Base-by-base conservation (phyloP, 495 filamentous ascomycete species). In the Penicillium paradoxum region DNA sequence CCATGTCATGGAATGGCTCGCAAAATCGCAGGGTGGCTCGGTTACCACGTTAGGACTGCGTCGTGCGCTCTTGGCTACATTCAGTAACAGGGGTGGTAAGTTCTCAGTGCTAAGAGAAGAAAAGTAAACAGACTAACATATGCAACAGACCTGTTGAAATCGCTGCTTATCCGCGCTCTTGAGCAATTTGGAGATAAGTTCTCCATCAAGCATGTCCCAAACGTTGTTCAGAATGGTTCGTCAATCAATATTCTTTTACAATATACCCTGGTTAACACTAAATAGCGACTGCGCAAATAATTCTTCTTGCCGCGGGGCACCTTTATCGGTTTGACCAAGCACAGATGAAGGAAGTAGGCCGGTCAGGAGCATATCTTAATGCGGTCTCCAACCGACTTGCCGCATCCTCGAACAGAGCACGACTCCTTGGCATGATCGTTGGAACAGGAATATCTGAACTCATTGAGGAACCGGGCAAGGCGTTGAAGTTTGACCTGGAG, bases 361-460 rank as follows among this genome's bases (percentile, higher is more conserved):
- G 84, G 29, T 90, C 90, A 13, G 80, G 86, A 24, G 48, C 70
- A 2, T 93, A 90, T 67, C 74, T 92, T 6, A 88, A 80, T 55
- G 79, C 83, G 24, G 81, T 97, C 24, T 96, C 93, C 0, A 97
- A 96, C 59, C 82, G 91, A 36, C 74, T 99, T n/a, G 81, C 81
- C 10, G 78, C 88, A 22, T 82, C 89, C 18, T 90, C 91, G 41
- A 74, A 75, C 13, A 78, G 83, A 49, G 85, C 88, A 45, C 81
- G 93, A 4, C 88, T 91, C 49, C 76, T 99, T 4, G 95, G 93
- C 0, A 96, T 99, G 88, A 74, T 89, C 5, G 82, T 96, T 39
- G 93, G 88, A 2, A 90, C 86, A 43, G 81, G 84, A 0, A 79
- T 97, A 13, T 96, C 91, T 0, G 74, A 79, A 17, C 76, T 99